Percentiles rank a stretch among this genome's conserved stretches.
Evolutionary conservation across 345 rosid species (phyloP).

Genomic region (Erodium maritimum): DNA sequence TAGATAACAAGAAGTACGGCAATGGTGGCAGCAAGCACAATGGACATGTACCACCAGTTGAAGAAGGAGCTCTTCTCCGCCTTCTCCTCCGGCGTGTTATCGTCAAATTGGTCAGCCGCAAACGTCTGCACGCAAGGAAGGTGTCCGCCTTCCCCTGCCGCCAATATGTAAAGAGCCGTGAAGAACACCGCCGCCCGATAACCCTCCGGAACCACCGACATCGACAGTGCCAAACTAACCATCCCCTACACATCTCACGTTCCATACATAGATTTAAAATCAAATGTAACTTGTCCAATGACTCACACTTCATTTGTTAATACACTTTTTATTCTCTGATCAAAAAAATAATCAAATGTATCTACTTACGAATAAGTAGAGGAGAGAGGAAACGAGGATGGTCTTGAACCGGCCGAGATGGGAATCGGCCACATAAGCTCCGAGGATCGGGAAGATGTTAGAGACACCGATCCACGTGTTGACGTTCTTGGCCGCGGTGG

Average conservation of each 20-base stretch:
- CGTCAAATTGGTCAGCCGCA: conserved; percentile 90
- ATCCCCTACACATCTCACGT: conserved; percentile 81
- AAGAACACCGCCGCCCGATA: conserved; percentile 46
- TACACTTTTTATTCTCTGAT: too few species aligned
- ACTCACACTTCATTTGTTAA: too few species aligned
- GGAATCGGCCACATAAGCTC: conserved; percentile 76
- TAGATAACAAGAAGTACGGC: conserved; percentile 51
- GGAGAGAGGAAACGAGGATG: conserved; percentile 44
- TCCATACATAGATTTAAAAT: neutral
- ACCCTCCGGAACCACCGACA: conserved; percentile 29
- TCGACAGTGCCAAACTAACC: conserved; percentile 52
- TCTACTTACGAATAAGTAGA: conserved; percentile 37
- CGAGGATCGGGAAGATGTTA: conserved; percentile 57
- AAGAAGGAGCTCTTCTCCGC: conserved; percentile 82
- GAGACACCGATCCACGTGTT: conserved; percentile 81
- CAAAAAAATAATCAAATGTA: too few species aligned
- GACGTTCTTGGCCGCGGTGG: conserved; percentile 53
- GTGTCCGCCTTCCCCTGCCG: conserved; percentile 90
- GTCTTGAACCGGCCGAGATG: conserved; percentile 80
- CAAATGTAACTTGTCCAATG: neutral
- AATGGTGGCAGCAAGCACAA: conserved; percentile 40
- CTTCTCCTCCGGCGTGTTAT: conserved; percentile 42
- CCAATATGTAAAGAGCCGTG: conserved; percentile 52
- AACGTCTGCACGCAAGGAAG: conserved; percentile 90
- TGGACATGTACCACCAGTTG: conserved; percentile 78